Evolutionary conservation across 805 yeast genomes (phyloP).

Genomic region (Suhomyces canberraensis): DNA sequence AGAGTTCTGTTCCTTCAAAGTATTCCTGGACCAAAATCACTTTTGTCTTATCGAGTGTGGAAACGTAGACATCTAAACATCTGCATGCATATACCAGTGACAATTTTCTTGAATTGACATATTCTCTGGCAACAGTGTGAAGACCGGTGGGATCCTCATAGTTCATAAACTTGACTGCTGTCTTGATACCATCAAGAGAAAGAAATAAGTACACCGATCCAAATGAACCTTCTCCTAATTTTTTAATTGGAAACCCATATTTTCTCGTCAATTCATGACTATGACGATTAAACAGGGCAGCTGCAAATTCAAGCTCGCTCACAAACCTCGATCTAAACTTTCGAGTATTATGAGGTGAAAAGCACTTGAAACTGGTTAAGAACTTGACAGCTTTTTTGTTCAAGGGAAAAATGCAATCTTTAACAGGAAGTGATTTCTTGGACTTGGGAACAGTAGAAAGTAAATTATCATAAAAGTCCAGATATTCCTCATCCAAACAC

Average conservation of each 20-base stretch:
- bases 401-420: background rate
- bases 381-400: background rate
- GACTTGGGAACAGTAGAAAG: too few species aligned
- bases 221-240: slow-evolving; percentile 5
- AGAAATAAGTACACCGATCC: slow-evolving; percentile 5
- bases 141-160: background rate
- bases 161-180: slow-evolving; percentile 3
- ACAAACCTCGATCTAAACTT: too few species aligned
- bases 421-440: too few species aligned
- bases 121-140: slow-evolving; percentile 1
- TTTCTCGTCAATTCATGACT: background rate
- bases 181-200: background rate
- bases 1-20: slow-evolving; percentile 6
- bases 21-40: slow-evolving; percentile 6
- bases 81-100: slow-evolving; percentile 1
- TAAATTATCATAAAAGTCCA: too few species aligned
- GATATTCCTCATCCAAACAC: too few species aligned
- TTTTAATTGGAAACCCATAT: slow-evolving; percentile 5
- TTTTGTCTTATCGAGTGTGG: background rate
- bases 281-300: background rate
- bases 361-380: background rate
- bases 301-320: too few species aligned
- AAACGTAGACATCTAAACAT: slow-evolving; percentile 3
- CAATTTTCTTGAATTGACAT: background rate
- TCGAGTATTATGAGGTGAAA: too few species aligned